Base-by-base conservation (phyloP, 106 monocot species). In the Phalaenopsis aphrodite region DNA sequence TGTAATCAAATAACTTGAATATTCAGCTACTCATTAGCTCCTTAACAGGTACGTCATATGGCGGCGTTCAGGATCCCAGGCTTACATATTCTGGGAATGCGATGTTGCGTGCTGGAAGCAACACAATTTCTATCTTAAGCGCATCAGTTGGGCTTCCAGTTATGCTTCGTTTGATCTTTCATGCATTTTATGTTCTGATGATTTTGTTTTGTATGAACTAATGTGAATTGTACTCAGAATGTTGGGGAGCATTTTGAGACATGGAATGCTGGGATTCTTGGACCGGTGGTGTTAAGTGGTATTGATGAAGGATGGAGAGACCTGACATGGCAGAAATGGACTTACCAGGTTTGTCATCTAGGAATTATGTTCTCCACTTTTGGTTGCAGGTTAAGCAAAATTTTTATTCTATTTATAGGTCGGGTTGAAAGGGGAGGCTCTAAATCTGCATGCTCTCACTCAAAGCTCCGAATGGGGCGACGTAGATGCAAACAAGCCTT, bases 221-320 rank as follows among this genome's bases (percentile, higher is more conserved):
- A 75, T 39, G 39, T 46, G 43, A 24, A 66, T 81, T 48, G 3
- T 76, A 66, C 68, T 30, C 78, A 97, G 94, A 98, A 98, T 74
- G 88, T 91, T 0, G 96, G 96, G 16, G 91, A 91, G 81, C 93
- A 96, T 80, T 96, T 88, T 38, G 96, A 96, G 81, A 91, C 93
- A 46, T 96, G 96, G 96, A 93, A 96, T 81, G 84, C 90, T 61
- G 96, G 96, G 4, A 88, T 97, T 81, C 96, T 97, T 82, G 96
- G 96, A 65, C 96, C 96, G 8, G 93, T 97, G 46, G 82, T 79
- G 37, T 79, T 97, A 42, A 85, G 85, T 72, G 96, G 94, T 74
- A 88, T 97, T 16, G 92, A 97, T 75, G 96, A 97, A 72, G 96
- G 96, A 36, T 88, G 81, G 84, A 86, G 91, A 81, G 96, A 97